A percentile compares a stretch with the other conserved stretches of the same genome.
phyloP scores from a whole-genome alignment of 2,329 filamentous ascomycete species.

The Fusarium torulosum region DNA sequence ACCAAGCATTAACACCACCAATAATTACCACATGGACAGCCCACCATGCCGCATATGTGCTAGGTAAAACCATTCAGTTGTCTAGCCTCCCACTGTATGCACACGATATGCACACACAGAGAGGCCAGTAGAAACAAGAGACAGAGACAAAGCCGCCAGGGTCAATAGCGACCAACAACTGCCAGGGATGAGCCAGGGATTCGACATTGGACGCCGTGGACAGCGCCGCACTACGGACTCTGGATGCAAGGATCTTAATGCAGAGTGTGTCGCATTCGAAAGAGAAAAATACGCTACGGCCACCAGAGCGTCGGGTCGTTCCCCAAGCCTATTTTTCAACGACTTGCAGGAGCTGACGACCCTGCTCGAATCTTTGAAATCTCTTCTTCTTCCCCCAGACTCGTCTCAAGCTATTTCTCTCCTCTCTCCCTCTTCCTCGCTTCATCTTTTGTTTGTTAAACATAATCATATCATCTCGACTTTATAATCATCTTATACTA shows the following conservation, averaged over 20 bases:
- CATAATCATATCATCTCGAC: constrained; percentile 21
- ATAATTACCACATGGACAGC: constrained; percentile 24
- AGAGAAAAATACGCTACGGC: constrained; percentile 46
- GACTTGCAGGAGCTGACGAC: constrained; percentile 40
- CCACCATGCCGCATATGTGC: constrained; percentile 33
- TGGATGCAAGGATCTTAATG: constrained; percentile 44
- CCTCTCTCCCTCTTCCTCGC: constrained; percentile 24
- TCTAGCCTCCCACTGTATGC: constrained; percentile 15
- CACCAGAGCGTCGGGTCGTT: constrained; percentile 47
- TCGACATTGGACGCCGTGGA: constrained; percentile 36
- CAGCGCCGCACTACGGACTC: constrained; percentile 31
- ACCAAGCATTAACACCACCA: constrained; percentile 15
- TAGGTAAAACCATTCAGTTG: constrained; percentile 28
- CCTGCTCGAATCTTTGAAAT: constrained; percentile 43
- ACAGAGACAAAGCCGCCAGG: constrained; percentile 14
- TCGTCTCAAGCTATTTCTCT: constrained; percentile 35
- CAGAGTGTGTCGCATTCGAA: constrained; percentile 44
- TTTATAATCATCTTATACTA: constrained; percentile 28
- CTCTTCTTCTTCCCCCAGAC: constrained; percentile 37
- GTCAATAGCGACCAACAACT: constrained; percentile 3
- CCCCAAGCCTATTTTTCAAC: constrained; percentile 33
- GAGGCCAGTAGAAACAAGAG: not conserved
- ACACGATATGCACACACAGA: not conserved
- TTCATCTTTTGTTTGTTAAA: constrained; percentile 24
- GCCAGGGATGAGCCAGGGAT: constrained; percentile 38